These are phyloP conservation scores for Pseudogymnoascus sp. DNA, from an alignment of 2,329 filamentous ascomycete species.

Conservation along the genomic window DNA sequence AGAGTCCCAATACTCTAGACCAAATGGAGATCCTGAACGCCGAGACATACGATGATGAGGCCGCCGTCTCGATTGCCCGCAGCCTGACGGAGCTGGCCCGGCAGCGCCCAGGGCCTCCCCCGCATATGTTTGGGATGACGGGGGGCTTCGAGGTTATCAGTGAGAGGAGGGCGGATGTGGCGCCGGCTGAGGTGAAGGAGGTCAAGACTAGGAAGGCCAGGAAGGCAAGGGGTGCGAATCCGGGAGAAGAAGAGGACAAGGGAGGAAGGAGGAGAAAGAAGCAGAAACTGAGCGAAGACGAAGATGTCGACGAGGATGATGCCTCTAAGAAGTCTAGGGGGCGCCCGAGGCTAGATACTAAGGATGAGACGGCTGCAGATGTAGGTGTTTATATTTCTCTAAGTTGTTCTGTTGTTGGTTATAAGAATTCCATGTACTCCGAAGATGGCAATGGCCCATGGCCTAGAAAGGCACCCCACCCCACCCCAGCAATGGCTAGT, in stretches of 20 bases:
- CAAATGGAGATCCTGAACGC: conserved; percentile 31
- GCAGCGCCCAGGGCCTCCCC: conserved; percentile 12
- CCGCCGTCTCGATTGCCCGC: conserved; percentile 16
- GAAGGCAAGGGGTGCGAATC: conserved; percentile 13
- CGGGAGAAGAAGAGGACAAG: conserved; percentile 16
- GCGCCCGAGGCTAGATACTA: conserved; percentile 65
- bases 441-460: background rate
- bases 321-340: conserved; percentile 58
- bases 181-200: background rate
- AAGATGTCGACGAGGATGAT: conserved; percentile 33
- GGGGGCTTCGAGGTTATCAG: conserved; percentile 1
- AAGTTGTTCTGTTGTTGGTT: conserved; percentile 8
- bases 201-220: conserved; percentile 3
- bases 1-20: background rate
- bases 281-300: conserved; percentile 26
- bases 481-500: background rate
- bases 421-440: conserved; percentile 10
- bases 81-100: conserved; percentile 11
- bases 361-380: conserved; percentile 69
- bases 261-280: conserved; percentile 25
- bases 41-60: conserved; percentile 36
- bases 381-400: conserved; percentile 42
- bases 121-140: conserved; percentile 21
- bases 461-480: background rate
- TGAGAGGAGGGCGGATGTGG: background rate